Percentiles rank a stretch among this genome's conserved stretches.
These are phyloP conservation scores for Acanthamoeba culbertsoni DNA, from an alignment of 208 protist species.

Conservation along the genomic window DNA sequence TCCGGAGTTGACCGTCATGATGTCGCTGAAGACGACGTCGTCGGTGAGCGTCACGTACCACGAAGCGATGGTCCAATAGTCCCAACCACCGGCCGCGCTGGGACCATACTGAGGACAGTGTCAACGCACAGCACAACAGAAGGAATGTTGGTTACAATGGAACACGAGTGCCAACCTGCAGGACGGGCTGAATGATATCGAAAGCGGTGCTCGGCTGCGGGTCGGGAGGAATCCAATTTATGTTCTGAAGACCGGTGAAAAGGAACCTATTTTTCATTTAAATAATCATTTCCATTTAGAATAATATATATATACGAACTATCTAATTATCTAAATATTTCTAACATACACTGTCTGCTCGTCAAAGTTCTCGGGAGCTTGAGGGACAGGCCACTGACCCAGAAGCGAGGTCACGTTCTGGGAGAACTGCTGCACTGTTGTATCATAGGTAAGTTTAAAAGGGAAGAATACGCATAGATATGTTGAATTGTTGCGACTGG, in stretches of 20 bases:
- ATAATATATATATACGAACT: background rate
- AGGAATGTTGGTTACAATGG: no score
- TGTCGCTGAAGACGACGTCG: background rate
- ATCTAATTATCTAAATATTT: background rate
- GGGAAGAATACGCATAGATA: background rate
- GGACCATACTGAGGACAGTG: conserved; percentile 23
- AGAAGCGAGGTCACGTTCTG: background rate
- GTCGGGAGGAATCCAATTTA: conserved; percentile 27
- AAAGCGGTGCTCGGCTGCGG: background rate
- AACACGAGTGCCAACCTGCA: background rate
- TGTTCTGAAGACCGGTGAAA: conserved; percentile 30
- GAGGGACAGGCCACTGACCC: background rate
- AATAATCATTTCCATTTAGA: no score
- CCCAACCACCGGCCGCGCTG: background rate
- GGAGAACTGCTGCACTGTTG: background rate
- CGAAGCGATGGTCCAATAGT: conserved; percentile 26
- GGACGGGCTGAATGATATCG: conserved; percentile 43
- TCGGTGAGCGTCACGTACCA: conserved; percentile 17
- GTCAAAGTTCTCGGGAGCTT: background rate
- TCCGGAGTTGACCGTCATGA: background rate
- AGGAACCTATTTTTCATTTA: background rate
- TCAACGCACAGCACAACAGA: no score
- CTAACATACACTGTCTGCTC: background rate
- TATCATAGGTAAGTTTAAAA: background rate
- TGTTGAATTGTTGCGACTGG: no score